Evolutionary conservation across 306 rosid species (phyloP).

Genomic region (Purshia tridentata): DNA sequence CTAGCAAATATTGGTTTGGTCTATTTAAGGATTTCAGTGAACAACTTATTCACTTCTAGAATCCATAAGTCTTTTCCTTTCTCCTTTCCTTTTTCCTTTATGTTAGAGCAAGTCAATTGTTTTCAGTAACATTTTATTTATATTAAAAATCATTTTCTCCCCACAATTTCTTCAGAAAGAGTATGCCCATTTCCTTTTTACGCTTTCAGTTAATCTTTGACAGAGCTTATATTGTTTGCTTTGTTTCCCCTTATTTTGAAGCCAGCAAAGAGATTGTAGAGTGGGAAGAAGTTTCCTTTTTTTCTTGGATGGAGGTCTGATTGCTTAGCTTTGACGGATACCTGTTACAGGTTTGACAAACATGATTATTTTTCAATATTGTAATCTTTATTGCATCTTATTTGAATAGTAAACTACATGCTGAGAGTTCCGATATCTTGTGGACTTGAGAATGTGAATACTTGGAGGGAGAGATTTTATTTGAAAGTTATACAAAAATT

Average conservation of each 20-base stretch:
- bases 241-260: slow-evolving; percentile 33
- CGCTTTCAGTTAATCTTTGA: neutral
- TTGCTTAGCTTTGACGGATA: slow-evolving; percentile 36
- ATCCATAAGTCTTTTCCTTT: neutral
- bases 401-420: slow-evolving; percentile 27
- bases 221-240: slow-evolving; percentile 33
- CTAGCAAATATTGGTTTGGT: no score
- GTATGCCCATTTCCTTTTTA: neutral
- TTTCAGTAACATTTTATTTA: neutral
- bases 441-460: slow-evolving; percentile 24
- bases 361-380: slow-evolving; percentile 11
- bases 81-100: neutral
- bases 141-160: neutral
- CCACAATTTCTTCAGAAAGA: neutral
- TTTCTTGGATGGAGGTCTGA: slow-evolving; percentile 39
- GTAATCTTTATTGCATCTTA: slow-evolving; percentile 20
- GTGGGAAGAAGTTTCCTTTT: slow-evolving; percentile 37
- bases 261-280: slow-evolving; percentile 39
- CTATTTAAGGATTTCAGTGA: no score
- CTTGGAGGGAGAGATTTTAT: slow-evolving; percentile 15
- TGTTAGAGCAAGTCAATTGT: neutral
- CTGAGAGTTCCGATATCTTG: slow-evolving; percentile 20
- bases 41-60: neutral
- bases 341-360: slow-evolving; percentile 32
- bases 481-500: slow-evolving; percentile 17